A percentile compares a stretch with the other conserved stretches of the same genome.
phyloP scores from a whole-genome alignment of 106 monocot genomes.

The Iris macrosiphon region DNA sequence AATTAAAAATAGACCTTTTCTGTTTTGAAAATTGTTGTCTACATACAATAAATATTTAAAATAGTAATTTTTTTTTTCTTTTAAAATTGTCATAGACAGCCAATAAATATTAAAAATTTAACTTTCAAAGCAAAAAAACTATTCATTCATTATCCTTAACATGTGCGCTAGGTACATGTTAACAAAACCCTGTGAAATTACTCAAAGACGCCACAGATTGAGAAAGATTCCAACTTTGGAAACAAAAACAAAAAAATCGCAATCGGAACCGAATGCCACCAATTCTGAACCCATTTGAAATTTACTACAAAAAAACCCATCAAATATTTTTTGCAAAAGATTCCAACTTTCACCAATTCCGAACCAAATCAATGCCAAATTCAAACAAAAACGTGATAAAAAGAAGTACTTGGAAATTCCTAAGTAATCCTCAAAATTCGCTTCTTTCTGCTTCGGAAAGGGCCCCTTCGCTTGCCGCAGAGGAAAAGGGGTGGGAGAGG shows the following conservation, averaged over 20 bases:
- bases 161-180: too few relatives aligned
- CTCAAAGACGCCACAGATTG: background rate
- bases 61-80: background rate
- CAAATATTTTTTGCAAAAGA: too few relatives aligned
- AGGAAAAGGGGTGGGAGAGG: background rate
- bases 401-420: too few relatives aligned
- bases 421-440: constrained; percentile 15
- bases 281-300: background rate
- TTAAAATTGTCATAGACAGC: too few relatives aligned
- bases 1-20: too few relatives aligned
- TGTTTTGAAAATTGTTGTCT: too few relatives aligned
- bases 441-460: background rate
- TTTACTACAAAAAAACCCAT: background rate
- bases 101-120: background rate
- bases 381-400: too few relatives aligned
- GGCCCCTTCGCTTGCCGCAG: background rate
- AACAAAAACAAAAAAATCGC: constrained; percentile 1
- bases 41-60: background rate
- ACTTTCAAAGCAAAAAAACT: background rate
- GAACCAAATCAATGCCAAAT: too few relatives aligned
- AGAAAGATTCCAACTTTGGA: constrained; percentile 5
- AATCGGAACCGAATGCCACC: background rate
- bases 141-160: too few relatives aligned
- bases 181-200: background rate
- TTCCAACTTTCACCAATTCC: too few relatives aligned